These are phyloP conservation scores for Cystobasidium sp. DNA, from an alignment of 1,284 basidiomycete genomes.

Conservation along the genomic window DNA sequence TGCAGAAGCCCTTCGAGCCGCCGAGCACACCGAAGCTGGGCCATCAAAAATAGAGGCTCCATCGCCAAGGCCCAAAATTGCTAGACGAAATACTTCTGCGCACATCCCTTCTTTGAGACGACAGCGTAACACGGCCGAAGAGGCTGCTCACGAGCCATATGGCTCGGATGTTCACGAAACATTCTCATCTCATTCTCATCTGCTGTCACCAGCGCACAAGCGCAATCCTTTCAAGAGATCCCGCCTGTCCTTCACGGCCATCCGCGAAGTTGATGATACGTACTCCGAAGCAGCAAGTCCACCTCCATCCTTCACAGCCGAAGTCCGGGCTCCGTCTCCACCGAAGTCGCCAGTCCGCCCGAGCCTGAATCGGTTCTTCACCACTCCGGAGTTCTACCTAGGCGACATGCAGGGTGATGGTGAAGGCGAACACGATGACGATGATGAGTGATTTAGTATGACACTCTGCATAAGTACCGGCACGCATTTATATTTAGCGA, in stretches of 20 bases:
- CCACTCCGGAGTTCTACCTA: slow-evolving; percentile 30
- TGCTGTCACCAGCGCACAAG: slow-evolving; percentile 30
- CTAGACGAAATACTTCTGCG: slow-evolving; percentile 28
- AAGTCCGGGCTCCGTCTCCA: slow-evolving; percentile 5
- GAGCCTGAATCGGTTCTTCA: slow-evolving; percentile 38
- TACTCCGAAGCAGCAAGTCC: background rate
- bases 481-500: background rate
- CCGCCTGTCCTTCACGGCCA: slow-evolving; percentile 24
- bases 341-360: slow-evolving; percentile 34
- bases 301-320: background rate
- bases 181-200: slow-evolving; percentile 32
- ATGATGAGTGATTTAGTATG: background rate
- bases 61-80: slow-evolving; percentile 20
- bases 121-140: slow-evolving; percentile 21
- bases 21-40: slow-evolving; percentile 4
- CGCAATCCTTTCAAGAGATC: slow-evolving; percentile 36
- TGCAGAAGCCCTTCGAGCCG: slow-evolving; percentile 14
- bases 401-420: background rate
- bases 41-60: background rate
- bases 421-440: slow-evolving; percentile 21
- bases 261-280: slow-evolving; percentile 8
- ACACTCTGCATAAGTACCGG: background rate
- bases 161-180: slow-evolving; percentile 5
- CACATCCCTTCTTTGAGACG: background rate
- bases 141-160: background rate